Conservation (phyloP, 2,329 filamentous ascomycete species). For the Ophiosphaerella korrae region DNA sequence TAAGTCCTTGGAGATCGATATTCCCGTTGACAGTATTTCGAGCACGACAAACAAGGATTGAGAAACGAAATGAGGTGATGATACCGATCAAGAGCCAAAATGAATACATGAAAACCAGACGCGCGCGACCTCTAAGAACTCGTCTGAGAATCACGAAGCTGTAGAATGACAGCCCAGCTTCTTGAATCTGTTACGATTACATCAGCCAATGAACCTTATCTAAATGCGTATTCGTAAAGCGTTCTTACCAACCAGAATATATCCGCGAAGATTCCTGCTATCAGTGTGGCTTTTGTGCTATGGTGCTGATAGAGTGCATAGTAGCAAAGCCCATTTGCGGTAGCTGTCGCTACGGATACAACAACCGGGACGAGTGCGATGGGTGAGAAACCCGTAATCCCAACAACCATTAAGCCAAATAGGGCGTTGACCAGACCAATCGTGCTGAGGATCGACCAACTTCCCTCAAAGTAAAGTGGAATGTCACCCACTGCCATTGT, state of each 20-base stretch:
- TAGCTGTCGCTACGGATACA: not conserved
- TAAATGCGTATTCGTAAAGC: too few species aligned
- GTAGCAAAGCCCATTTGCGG: constrained; percentile 2
- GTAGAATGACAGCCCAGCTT: constrained; percentile 4
- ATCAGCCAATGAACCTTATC: not conserved
- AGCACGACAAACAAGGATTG: constrained; percentile 1
- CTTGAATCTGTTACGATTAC: not conserved
- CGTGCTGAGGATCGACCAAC: constrained; percentile 3
- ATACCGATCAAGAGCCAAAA: constrained; percentile 2
- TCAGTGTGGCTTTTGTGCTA: not conserved
- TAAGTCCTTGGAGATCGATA: not conserved
- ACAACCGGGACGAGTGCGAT: constrained; percentile 1
- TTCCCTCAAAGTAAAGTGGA: constrained; percentile 3
- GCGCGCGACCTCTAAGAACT: not conserved
- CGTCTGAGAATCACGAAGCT: constrained; percentile 5
- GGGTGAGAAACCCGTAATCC: not conserved
- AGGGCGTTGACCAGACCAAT: constrained; percentile 1
- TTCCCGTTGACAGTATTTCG: not conserved
- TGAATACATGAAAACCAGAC: not conserved
- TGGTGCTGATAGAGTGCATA: constrained; percentile 1
- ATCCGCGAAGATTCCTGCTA: constrained; percentile 1
- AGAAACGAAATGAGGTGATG: not conserved
- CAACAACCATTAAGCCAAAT: constrained; percentile 1
- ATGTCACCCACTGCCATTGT: not conserved
- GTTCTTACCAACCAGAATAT: constrained; percentile 4